These are phyloP conservation scores for Carex parvula DNA, from an alignment of 176 grass and related monocot species.

Conservation along the genomic window DNA sequence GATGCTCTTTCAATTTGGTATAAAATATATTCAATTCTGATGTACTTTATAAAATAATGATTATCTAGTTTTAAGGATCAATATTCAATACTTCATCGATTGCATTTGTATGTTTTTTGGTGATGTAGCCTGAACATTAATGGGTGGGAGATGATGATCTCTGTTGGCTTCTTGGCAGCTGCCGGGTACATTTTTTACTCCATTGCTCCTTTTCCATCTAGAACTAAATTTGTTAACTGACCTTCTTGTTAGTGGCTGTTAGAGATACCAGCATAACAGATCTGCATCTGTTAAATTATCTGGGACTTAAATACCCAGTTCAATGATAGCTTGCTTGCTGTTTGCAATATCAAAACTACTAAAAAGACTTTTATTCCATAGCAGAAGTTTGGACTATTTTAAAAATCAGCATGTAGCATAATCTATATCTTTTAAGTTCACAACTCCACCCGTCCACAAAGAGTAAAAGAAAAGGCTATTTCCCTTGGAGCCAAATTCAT, in stretches of 20 bases:
- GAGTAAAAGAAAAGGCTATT: not conserved
- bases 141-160: slow-evolving; percentile 97
- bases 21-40: not conserved
- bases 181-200: slow-evolving; percentile 41
- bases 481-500: not conserved
- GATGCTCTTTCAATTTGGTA: slow-evolving; percentile 97
- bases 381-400: not conserved
- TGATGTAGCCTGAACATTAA: slow-evolving; percentile 84
- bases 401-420: not conserved
- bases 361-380: not conserved
- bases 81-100: not conserved
- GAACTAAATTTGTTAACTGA: not conserved
- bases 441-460: not conserved
- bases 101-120: not conserved
- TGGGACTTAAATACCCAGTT: not conserved
- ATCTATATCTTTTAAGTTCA: not conserved
- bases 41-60: slow-evolving; percentile 2
- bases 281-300: not conserved
- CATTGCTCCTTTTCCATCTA: not conserved
- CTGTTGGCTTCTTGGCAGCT: slow-evolving; percentile 59
- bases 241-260: not conserved
- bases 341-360: not conserved
- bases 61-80: not conserved
- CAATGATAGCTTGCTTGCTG: not conserved
- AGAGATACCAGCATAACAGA: not conserved